A percentile compares a stretch with the other conserved stretches of the same genome.
These are phyloP conservation scores for Candida odintsovae DNA, from an alignment of 805 yeast species.

Conservation along the genomic window DNA sequence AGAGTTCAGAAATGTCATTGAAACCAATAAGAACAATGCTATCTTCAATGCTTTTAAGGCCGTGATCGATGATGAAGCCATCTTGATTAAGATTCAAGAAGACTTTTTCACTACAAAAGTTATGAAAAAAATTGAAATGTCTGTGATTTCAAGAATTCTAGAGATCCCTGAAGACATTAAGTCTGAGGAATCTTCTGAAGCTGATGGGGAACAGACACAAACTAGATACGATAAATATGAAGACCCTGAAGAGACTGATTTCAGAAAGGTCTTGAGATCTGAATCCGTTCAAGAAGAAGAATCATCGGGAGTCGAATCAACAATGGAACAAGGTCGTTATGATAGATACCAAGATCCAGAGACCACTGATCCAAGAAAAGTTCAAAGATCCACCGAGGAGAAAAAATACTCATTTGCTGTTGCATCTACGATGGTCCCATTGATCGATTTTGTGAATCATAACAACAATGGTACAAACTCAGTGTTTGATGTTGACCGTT, in stretches of 20 bases:
- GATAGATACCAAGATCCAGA: slow-evolving; percentile 1
- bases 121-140: slow-evolving; percentile 29
- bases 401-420: slow-evolving; percentile 35
- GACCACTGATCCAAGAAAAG: not conserved
- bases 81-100: slow-evolving; percentile 14
- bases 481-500: slow-evolving; percentile 53
- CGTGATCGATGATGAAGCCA: slow-evolving; percentile 18
- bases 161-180: slow-evolving; percentile 48
- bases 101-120: slow-evolving; percentile 11
- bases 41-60: slow-evolving; percentile 15
- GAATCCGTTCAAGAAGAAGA: not conserved
- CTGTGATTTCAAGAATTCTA: slow-evolving; percentile 52
- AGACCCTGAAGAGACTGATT: slow-evolving; percentile 3
- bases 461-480: slow-evolving; percentile 40
- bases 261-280: slow-evolving; percentile 3
- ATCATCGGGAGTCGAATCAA: not conserved
- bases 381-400: not conserved
- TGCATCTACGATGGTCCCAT: slow-evolving; percentile 56
- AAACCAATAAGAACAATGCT: slow-evolving; percentile 13
- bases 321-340: not conserved
- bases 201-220: not conserved
- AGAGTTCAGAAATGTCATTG: slow-evolving; percentile 15
- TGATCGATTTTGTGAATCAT: slow-evolving; percentile 67
- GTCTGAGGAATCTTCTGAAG: not conserved
- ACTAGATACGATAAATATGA: slow-evolving; percentile 5